Conservation (phyloP, 768 basidiomycete species). For the Mycena leptocephala region DNA sequence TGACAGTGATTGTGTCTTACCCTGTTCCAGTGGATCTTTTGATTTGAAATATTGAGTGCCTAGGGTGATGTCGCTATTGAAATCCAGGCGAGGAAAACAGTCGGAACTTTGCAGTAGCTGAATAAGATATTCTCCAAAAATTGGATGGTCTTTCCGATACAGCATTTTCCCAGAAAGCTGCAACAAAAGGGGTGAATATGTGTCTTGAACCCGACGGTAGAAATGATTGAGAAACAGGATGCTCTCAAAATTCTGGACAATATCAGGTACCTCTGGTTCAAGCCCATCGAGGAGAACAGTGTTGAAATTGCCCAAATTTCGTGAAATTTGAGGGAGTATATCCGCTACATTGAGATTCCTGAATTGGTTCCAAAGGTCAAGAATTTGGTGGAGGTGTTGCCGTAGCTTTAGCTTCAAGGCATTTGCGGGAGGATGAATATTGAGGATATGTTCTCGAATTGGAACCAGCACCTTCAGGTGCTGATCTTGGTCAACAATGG, state of each 20-base stretch:
- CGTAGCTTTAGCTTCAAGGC: not conserved
- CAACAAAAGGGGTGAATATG: not conserved
- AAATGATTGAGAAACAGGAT: not conserved
- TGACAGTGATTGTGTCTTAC: too few relatives aligned
- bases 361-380: constrained; percentile 7
- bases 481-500: not conserved
- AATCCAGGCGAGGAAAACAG: not conserved
- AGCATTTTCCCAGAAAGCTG: not conserved
- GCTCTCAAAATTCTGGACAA: not conserved
- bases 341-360: not conserved
- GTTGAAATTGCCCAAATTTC: constrained; percentile 1
- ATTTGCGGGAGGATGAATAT: not conserved
- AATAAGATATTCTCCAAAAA: not conserved
- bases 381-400: not conserved
- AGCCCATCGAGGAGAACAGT: not conserved
- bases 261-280: not conserved
- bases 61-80: not conserved
- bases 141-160: not conserved
- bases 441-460: constrained; percentile 5
- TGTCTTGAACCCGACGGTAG: not conserved
- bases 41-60: not conserved
- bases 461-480: constrained; percentile 9
- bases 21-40: not conserved
- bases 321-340: not conserved
- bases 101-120: not conserved